Percentiles rank a stretch among this genome's conserved stretches.
Evolutionary conservation across 306 rosid species (phyloP).

Genomic region (Malus asiatica): DNA sequence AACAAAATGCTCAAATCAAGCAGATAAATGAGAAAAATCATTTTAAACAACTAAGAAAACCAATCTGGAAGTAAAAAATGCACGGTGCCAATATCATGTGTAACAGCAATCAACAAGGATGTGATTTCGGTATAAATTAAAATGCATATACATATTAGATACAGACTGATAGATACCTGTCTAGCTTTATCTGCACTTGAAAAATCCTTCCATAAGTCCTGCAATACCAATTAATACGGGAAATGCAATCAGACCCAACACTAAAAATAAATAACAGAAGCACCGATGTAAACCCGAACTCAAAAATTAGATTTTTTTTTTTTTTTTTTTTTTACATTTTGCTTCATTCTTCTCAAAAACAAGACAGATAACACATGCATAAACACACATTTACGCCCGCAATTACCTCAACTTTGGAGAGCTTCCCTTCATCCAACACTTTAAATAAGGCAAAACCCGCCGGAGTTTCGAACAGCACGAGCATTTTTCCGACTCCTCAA

Average conservation of each 20-base stretch:
- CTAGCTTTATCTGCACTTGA: slow-evolving; percentile 63
- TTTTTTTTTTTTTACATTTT: not conserved
- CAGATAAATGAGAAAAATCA: not conserved
- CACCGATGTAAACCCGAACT: not conserved
- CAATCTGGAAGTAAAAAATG: not conserved
- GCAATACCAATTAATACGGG: not conserved
- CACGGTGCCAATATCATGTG: not conserved
- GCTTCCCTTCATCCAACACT: slow-evolving; percentile 76
- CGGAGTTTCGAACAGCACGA: slow-evolving; percentile 62
- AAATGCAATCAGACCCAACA: not conserved
- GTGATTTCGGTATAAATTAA: not conserved
- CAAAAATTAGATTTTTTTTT: not conserved
- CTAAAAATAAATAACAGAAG: not conserved
- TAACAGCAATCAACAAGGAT: not conserved
- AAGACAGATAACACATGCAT: not conserved
- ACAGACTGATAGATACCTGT: slow-evolving; percentile 36
- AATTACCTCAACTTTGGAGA: slow-evolving; percentile 65
- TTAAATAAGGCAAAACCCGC: slow-evolving; percentile 81
- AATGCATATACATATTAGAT: not conserved
- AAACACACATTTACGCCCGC: not conserved
- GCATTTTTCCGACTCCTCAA: slow-evolving; percentile 39
- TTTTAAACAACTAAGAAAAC: not conserved
- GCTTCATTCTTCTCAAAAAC: not conserved
- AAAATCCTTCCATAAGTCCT: slow-evolving; percentile 68
- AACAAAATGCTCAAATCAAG: not conserved